Evolutionary conservation across 768 basidiomycete species (phyloP), one percentile per base, ranked within the genome.

Genomic region (Suillus americanus): DNA sequence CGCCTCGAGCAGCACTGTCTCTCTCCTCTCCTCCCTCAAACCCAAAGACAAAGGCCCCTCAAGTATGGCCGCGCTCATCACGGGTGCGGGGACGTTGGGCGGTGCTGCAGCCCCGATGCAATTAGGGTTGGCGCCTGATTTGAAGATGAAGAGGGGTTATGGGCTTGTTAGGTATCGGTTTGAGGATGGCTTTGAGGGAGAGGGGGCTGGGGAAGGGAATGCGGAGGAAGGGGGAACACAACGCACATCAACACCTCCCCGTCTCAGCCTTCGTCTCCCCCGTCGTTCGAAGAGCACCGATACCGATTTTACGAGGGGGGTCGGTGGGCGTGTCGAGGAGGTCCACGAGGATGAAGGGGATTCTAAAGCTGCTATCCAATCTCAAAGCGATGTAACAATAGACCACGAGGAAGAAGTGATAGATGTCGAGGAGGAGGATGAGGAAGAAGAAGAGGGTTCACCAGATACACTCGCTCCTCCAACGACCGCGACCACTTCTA

Each of bases 1-100:
- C 0, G 72, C 65, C 18, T 74, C 75, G 33, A 67, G 61, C 9
- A 63, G 65, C 43, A 40, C 74, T 23, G 70, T 73, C 20, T 76
- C 75, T 7, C 64, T 77, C 41, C 35, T 76, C 7, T 28, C 37
- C 8, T 30, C 41, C 38, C 57, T 59, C 25, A 59, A 59, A 7
- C 40, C 25, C 16, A 57, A 40, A 57, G 55, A 57, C 1, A 73
- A 75, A 13, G 55, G 64, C 5, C 63, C 70, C 0, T 40, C 69
- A 25, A 62, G 70, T 18, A 62, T 68, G 64, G 91, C 89, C 0
- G 83, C 90, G 5, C 82, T 94, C 41, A 86, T 95, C 25, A 85
- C 89, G 8, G 86, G 87, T 63, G 87, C 90, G 0, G 87, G 85
- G 3, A 86, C 87, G 56, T 75, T 94, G 9, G 78, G 83, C 2